These are phyloP conservation scores for Citeromyces nyonsensis DNA, from an alignment of 805 yeast genomes.

Conservation along the genomic window DNA sequence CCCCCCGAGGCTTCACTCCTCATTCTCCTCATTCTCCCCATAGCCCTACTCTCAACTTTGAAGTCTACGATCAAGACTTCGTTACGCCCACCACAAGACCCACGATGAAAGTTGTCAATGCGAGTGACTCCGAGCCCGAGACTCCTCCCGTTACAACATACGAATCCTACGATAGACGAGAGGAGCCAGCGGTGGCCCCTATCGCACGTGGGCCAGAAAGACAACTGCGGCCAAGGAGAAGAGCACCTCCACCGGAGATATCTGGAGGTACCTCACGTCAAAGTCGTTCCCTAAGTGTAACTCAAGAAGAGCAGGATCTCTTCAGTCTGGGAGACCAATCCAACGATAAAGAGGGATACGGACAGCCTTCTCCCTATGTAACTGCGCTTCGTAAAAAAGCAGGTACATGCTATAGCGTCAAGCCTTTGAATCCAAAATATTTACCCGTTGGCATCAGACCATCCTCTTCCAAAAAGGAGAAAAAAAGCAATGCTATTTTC, in stretches of 20 bases:
- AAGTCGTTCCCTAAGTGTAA: too few species aligned
- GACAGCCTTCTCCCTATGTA: constrained; percentile 35
- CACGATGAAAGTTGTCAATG: neutral
- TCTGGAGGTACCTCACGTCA: too few species aligned
- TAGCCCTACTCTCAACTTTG: too few species aligned
- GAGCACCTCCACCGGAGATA: too few species aligned
- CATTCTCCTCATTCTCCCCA: too few species aligned
- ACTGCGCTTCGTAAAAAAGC: constrained; percentile 22
- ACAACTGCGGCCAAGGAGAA: too few species aligned
- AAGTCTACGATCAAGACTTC: too few species aligned
- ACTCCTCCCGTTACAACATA: constrained; percentile 1
- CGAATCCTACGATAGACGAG: constrained; percentile 18
- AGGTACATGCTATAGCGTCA: constrained; percentile 32
- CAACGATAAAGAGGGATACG: constrained; percentile 8
- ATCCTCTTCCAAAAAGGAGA: constrained; percentile 1
- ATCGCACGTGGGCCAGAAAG: constrained; percentile 2
- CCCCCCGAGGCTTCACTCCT: too few species aligned
- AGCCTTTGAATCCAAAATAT: constrained; percentile 28
- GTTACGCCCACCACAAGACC: neutral
- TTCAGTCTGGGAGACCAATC: too few species aligned
- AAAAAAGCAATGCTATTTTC: too few species aligned
- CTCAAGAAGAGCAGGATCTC: too few species aligned
- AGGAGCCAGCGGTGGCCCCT: constrained; percentile 17
- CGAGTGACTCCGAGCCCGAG: constrained; percentile 1
- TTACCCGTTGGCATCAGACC: constrained; percentile 42